Base-by-base conservation (phyloP, 495 filamentous ascomycete species). In the Penicillium atrosanguineum region DNA sequence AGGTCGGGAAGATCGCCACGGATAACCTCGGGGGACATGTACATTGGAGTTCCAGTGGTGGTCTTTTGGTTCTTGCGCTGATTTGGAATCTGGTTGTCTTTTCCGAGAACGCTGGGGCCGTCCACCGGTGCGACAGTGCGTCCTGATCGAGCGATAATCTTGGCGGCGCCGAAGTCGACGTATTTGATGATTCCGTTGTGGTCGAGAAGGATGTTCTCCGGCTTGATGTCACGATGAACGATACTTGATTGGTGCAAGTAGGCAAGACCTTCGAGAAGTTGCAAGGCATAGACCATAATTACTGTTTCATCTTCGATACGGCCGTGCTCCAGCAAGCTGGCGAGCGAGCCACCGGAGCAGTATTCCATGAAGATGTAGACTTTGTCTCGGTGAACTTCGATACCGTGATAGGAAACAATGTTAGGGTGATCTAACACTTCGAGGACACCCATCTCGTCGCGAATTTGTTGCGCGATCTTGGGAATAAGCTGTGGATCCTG, bases 331-430 rank as follows among this genome's bases (percentile, higher is more conserved):
- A 98, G 76, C 52, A 97, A 75, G 20, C 80, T 85, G 40, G 94
- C 91, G n/a, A 98, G 75, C 6, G 93, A 96, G 16, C 94, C 94
- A 28, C 95, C 93, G 3, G 89, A 92, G 62, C 94, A 98, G 69
- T 95, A 97, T 69, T 98, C 94, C 94, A 98, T 98, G 72, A 98
- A 98, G 59, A 98, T 95, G 71, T 97, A 98, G 6, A 97, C 95
- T 62, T 96, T 96, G 76, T 98, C 94, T 37, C 94, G 83, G 69
- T 97, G 94, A 3, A 97, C 94, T 68, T 98, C 94, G 62, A 98
- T 97, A 44, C 94, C 94, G 62, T 93, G 92, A 71, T 98, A 98
- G 7, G 90, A 91, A 6, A 98, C 94, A 41, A 98, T 92, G 64
- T 98, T 97, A 7, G 95, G 95, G 64, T 97, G 94, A 63, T 97